Evolutionary conservation across 768 basidiomycete genomes (phyloP).

Genomic region (Gelatoporia subvermispora): DNA sequence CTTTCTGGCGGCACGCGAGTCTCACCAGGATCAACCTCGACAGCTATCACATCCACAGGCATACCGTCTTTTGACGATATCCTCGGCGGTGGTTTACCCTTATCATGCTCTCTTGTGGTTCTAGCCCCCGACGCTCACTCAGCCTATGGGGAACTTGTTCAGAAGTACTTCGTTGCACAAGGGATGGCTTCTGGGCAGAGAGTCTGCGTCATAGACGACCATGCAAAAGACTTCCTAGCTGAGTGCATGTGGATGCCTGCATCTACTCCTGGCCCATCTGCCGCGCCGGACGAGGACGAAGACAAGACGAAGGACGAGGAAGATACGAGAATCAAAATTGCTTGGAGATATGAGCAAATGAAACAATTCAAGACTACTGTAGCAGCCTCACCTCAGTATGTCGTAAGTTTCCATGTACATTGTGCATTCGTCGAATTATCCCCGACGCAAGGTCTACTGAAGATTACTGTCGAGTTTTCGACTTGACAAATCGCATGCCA

Average conservation of each 20-base stretch:
- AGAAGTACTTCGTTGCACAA: constrained; percentile 87
- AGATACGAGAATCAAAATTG: constrained; percentile 80
- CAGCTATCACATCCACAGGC: constrained; percentile 73
- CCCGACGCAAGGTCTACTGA: constrained; percentile 40
- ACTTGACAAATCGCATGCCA: constrained; percentile 64
- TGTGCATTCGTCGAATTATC: constrained; percentile 7
- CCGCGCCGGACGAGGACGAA: constrained; percentile 36
- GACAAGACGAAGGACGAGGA: constrained; percentile 29
- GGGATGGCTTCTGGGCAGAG: constrained; percentile 72
- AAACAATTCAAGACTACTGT: constrained; percentile 89
- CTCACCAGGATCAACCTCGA: constrained; percentile 52
- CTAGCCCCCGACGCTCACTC: constrained; percentile 86
- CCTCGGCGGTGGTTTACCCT: constrained; percentile 85
- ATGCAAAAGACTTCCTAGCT: constrained; percentile 51
- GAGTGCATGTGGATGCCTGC: constrained; percentile 79
- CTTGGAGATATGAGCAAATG: constrained; percentile 96
- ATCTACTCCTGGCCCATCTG: constrained; percentile 14
- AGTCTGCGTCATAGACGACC: constrained; percentile 60
- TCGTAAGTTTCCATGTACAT: constrained; percentile 30
- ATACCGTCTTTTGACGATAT: constrained; percentile 93
- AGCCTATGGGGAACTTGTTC: constrained; percentile 77
- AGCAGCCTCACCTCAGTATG: constrained; percentile 41
- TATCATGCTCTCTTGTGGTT: constrained; percentile 68
- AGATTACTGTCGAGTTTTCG: constrained; percentile 66
- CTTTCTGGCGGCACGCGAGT: constrained; percentile 49